phyloP scores from a whole-genome alignment of 129 eudicot genomes.

The Ambrosia trifida region DNA sequence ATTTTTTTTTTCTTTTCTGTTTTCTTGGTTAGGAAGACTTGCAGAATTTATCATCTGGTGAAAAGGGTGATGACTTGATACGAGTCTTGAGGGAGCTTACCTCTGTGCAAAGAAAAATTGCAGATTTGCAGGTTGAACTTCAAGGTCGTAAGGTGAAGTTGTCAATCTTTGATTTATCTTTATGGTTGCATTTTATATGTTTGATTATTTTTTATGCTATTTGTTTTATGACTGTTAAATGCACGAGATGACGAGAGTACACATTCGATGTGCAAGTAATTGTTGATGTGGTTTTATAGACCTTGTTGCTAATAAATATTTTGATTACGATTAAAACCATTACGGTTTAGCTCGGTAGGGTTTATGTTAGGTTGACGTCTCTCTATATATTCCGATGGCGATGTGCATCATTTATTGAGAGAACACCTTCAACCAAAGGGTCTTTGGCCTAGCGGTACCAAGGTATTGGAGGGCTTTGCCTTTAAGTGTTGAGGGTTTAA shows the following conservation, averaged over 20 bases:
- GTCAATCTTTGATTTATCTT: background rate
- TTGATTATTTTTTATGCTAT: background rate
- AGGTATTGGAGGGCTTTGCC: too few relatives aligned
- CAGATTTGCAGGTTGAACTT: slow-evolving; percentile 1
- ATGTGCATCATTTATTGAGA: too few relatives aligned
- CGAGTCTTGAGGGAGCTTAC: slow-evolving; percentile 86
- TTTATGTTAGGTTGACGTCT: too few relatives aligned
- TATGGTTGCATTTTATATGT: background rate
- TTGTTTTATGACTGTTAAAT: background rate
- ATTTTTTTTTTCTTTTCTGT: background rate
- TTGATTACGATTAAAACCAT: too few relatives aligned
- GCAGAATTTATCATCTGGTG: slow-evolving; percentile 56
- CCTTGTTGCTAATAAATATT: background rate
- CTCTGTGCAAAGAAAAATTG: slow-evolving; percentile 49
- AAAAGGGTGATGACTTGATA: slow-evolving; percentile 81
- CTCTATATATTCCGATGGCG: too few relatives aligned
- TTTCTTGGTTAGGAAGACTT: slow-evolving; percentile 58
- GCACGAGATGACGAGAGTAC: background rate
- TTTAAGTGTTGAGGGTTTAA: too few relatives aligned
- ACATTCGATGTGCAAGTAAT: background rate
- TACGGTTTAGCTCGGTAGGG: too few relatives aligned
- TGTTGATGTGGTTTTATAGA: background rate
- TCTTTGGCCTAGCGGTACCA: too few relatives aligned
- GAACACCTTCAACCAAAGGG: too few relatives aligned
- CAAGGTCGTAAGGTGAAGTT: background rate